phyloP scores from a whole-genome alignment of 2,329 filamentous ascomycete genomes.

The Atkinsonella texensis region DNA sequence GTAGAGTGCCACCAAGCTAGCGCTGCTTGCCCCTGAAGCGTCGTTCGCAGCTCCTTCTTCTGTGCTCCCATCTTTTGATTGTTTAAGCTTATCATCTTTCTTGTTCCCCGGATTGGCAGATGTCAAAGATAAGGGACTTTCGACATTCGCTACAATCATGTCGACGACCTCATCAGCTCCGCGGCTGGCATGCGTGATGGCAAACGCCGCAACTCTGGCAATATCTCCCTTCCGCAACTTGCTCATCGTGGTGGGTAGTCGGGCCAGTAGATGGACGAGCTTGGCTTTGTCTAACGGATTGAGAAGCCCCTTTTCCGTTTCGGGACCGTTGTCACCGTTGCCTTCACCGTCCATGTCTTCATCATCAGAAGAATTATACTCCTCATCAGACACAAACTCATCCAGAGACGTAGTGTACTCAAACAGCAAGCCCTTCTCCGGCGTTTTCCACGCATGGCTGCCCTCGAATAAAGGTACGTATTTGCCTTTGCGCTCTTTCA shows the following conservation, averaged over 20 bases:
- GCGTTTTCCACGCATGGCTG: slow-evolving; percentile 64
- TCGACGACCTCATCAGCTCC: slow-evolving; percentile 89
- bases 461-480: slow-evolving; percentile 63
- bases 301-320: slow-evolving; percentile 51
- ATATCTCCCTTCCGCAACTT: slow-evolving; percentile 75
- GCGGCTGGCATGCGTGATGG: slow-evolving; percentile 72
- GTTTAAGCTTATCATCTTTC: slow-evolving; percentile 23
- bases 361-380: slow-evolving; percentile 80
- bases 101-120: slow-evolving; percentile 51
- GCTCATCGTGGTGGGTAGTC: slow-evolving; percentile 63
- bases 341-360: slow-evolving; percentile 56
- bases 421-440: slow-evolving; percentile 58
- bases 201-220: slow-evolving; percentile 75
- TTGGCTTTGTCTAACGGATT: slow-evolving; percentile 77
- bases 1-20: slow-evolving; percentile 72
- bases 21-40: slow-evolving; percentile 51
- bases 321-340: slow-evolving; percentile 32
- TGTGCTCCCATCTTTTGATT: slow-evolving; percentile 11
- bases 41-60: slow-evolving; percentile 29
- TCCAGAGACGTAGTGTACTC: slow-evolving; percentile 68
- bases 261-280: slow-evolving; percentile 69
- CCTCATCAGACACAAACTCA: slow-evolving; percentile 70
- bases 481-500: slow-evolving; percentile 33
- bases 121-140: slow-evolving; percentile 62
- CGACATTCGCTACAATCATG: slow-evolving; percentile 71